Percentiles rank a stretch among this genome's conserved stretches.
phyloP scores from a whole-genome alignment of 2,329 filamentous ascomycete genomes.

The Zalaria obscura region DNA sequence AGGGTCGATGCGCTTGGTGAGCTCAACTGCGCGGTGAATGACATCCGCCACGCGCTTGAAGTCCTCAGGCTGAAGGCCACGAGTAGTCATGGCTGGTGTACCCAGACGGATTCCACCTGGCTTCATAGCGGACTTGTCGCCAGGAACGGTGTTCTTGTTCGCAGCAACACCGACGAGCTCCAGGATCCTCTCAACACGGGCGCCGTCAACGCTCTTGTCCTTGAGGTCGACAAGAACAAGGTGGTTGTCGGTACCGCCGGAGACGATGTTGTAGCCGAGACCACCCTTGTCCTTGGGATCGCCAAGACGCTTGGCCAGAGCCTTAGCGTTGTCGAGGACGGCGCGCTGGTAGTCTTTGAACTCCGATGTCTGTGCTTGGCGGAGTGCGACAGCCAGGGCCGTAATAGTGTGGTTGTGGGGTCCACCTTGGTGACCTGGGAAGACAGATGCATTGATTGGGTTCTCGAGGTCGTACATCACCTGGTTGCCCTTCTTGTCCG shows the following conservation, averaged over 20 bases:
- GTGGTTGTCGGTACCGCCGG: slow-evolving; percentile 93
- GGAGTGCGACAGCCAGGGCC: slow-evolving; percentile 82
- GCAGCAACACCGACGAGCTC: slow-evolving; percentile 87
- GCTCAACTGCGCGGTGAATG: slow-evolving; percentile 44
- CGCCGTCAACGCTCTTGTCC: slow-evolving; percentile 76
- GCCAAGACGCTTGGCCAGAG: slow-evolving; percentile 48
- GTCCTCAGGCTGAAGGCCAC: slow-evolving; percentile 79
- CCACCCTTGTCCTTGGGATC: slow-evolving; percentile 46
- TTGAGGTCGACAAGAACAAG: slow-evolving; percentile 93
- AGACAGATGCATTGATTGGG: slow-evolving; percentile 97
- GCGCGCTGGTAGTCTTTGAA: slow-evolving; percentile 91
- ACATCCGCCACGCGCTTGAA: slow-evolving; percentile 10
- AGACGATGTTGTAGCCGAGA: slow-evolving; percentile 86
- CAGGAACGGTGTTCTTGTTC: slow-evolving; percentile 99
- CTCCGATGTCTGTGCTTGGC: slow-evolving; percentile 80
- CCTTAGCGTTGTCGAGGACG: slow-evolving; percentile 86
- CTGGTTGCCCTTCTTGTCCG: slow-evolving; percentile 83
- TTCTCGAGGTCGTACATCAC: slow-evolving; percentile 79
- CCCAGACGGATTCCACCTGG: slow-evolving; percentile 90
- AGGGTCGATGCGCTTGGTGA: slow-evolving; percentile 63
- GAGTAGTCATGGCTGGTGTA: slow-evolving; percentile 92
- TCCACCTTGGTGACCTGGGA: slow-evolving; percentile 96
- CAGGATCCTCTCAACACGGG: slow-evolving; percentile 37
- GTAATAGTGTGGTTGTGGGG: slow-evolving; percentile 99
- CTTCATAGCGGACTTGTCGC: slow-evolving; percentile 84